Base-by-base conservation (phyloP, 169 alveolate species). In the Eimeria acervulina region DNA sequence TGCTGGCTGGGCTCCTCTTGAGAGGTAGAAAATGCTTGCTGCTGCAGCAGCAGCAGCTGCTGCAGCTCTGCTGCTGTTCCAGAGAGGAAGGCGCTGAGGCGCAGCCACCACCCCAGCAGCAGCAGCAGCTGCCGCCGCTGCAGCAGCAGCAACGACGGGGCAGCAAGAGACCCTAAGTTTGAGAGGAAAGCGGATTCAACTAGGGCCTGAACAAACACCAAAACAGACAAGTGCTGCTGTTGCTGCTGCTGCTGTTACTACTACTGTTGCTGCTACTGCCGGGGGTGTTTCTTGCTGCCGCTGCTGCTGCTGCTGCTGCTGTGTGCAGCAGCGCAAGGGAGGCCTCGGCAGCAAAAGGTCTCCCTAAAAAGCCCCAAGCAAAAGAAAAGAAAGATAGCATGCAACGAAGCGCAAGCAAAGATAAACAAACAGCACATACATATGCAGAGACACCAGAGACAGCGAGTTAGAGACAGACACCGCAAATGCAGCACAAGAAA, bases 71-170 rank as follows among this genome's bases (percentile, higher is more conserved):
- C 68, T 51, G 90, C 90, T 44, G 72, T 47, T 40, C 38, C 40
- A 44, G 90, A 47, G 42, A 81, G 23, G 40, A 81, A 81, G 70
- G 90, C 90, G n/a, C 72, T 42, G 31, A 81, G 66, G 52, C 90
- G 90, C 68, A 81, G 68, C 90, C 90, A 81, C 90, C 90, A 81
- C 17, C 90, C 90, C 47, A 81, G 72, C 72, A 81, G 90, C 90
- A 33, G 68, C 90, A 81, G 90, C 70, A 81, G 90, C 72, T 42
- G 38, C 72, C 40, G 72, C 70, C 90, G 36, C 17, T 81, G 61
- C 90, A 42, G 90, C 66, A 81, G 70, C 72, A 81, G 90, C 17
- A 81, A 51, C 36, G 90, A 81, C 3, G 90, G 90, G 28, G 90
- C 90, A 23, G 90, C 90, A 10, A 81, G 90, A 3, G 90, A 81